Evolutionary conservation across 306 rosid species (phyloP).

Genomic region (Datisca glomerata): DNA sequence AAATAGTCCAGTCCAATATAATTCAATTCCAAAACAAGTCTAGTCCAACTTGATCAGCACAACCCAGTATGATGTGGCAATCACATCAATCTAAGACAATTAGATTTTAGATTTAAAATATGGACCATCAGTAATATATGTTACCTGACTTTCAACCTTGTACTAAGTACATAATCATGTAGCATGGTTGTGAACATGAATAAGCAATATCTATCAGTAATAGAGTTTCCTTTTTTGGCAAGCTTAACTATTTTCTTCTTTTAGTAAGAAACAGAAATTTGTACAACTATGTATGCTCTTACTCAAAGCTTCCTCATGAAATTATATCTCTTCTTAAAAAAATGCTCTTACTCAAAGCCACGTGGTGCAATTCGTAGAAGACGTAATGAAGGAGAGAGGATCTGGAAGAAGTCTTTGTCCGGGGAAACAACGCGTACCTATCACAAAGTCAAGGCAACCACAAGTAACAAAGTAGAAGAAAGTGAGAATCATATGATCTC

Average conservation of each 20-base stretch:
- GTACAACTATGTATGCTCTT: background rate
- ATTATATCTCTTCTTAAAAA: too few species aligned
- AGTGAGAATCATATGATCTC: background rate
- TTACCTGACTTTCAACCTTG: too few species aligned
- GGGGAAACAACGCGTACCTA: constrained; percentile 98
- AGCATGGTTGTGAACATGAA: background rate
- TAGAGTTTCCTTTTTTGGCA: too few species aligned
- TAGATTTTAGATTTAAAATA: too few species aligned
- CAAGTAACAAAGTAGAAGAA: constrained; percentile 10
- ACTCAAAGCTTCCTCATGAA: background rate
- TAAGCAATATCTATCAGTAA: background rate
- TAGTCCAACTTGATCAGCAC: too few species aligned
- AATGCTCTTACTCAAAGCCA: constrained; percentile 65
- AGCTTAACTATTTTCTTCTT: background rate
- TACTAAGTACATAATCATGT: background rate
- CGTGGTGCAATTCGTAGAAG: constrained; percentile 95
- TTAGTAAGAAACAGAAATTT: background rate
- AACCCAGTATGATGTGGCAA: too few species aligned
- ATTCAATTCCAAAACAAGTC: too few species aligned
- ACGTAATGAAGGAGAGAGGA: constrained; percentile 81
- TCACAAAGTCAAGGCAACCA: constrained; percentile 18
- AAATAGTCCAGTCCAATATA: too few species aligned
- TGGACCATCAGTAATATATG: too few species aligned
- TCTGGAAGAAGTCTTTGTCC: constrained; percentile 93
- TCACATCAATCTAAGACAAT: too few species aligned